Evolutionary conservation across 148 eudicot genomes (phyloP), one percentile per base, ranked within the genome.

Genomic region (Oxyria digyna): DNA sequence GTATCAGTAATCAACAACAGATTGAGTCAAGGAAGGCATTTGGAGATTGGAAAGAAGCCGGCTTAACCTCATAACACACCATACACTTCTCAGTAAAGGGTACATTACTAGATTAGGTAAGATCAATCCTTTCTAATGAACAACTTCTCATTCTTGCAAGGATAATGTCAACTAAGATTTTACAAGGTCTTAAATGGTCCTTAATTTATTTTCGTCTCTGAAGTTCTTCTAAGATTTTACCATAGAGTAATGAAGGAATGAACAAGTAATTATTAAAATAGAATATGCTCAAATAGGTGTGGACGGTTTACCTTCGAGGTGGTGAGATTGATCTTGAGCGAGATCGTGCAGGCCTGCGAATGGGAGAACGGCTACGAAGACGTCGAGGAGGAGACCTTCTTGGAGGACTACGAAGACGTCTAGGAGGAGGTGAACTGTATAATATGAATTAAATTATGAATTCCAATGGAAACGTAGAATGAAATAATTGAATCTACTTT

Each of bases 351-450:
- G 83, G 87, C 74, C 93, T 88, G 33, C 97, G 83, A 68, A 87
- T 70, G 75, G 99, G 97, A 75, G 96, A 90, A 72, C 97, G 98
- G 76, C 92, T 83, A 41, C 92, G 91, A 52, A 97, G 80, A 57
- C 93, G 99, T 71, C n/a, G n/a, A n/a, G 81, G 46, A 17, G 99
- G 97, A 67, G 99, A 94, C 72, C 96, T 85, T 74, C 96, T 85
- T 1, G 91, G 99, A 40, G 95, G 97, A 66, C 96, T 87, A 29
- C 98, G 87, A 68, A 67, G 72, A 69, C 96, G 87, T 75, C 96
- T 80, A 68, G 88, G 86, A 57, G 97, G 96, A 35, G 98, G 65
- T 59, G 65, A 59, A 1, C 65, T 59, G 38, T 31, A 59, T 59
- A 14, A 31, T 4, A 59, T 31, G 3, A 59, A 27, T 59, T 14